Conservation (phyloP, 768 basidiomycete genomes). For the Suillus clintonianus region DNA sequence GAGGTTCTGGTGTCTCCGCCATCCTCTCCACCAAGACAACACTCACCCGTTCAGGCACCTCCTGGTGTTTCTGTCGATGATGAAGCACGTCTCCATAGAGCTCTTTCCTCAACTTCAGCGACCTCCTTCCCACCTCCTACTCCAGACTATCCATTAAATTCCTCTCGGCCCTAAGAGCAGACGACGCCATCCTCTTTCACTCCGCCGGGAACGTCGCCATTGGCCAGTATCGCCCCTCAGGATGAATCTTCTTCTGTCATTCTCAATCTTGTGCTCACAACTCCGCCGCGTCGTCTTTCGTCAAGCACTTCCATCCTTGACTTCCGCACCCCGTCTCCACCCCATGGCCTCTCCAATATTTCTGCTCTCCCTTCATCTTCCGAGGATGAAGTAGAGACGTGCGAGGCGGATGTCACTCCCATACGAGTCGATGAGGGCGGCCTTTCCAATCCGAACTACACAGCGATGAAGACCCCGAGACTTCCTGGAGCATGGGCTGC, state of each 20-base stretch:
- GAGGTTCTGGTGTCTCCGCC: conserved; percentile 28
- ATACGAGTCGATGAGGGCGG: conserved; percentile 18
- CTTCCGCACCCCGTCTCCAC: conserved; percentile 66
- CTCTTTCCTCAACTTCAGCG: conserved; percentile 21
- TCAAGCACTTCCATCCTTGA: conserved; percentile 45
- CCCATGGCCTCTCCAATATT: conserved; percentile 61
- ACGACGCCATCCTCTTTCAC: conserved; percentile 15
- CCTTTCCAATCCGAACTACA: conserved; percentile 25
- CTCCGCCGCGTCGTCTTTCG: conserved; percentile 49
- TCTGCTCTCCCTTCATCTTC: conserved; percentile 63
- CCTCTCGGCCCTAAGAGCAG: not conserved
- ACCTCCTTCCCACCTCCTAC: conserved; percentile 12
- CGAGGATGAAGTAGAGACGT: conserved; percentile 45
- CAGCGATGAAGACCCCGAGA: conserved; percentile 44
- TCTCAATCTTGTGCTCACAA: conserved; percentile 34
- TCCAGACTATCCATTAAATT: not conserved
- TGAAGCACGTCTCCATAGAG: conserved; percentile 18
- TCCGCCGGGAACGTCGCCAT: conserved; percentile 27
- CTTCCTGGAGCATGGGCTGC: conserved; percentile 48
- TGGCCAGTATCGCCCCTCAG: conserved; percentile 1
- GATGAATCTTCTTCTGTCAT: conserved; percentile 10
- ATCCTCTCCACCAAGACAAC: conserved; percentile 10
- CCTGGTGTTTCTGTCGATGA: conserved; percentile 6
- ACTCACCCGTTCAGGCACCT: conserved; percentile 16
- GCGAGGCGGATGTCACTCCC: conserved; percentile 25